Percentiles rank a stretch among this genome's conserved stretches.
Conservation (phyloP, 225 moss, liverwort and hornwort species). For the Lunularia cruciata region DNA sequence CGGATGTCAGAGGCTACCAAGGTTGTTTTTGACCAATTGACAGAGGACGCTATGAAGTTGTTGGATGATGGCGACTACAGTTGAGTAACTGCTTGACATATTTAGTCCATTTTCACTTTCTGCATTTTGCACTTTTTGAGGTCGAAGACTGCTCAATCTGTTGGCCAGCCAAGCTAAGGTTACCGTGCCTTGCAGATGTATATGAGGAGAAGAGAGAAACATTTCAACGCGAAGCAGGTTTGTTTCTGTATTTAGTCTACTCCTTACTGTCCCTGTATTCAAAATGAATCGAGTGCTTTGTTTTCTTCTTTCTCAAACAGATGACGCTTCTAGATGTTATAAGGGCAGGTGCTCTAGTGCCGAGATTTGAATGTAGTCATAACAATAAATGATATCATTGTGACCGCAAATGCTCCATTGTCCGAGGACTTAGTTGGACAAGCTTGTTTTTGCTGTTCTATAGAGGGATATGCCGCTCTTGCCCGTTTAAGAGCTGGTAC, state of each 20-base stretch:
- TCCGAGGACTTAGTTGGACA: slow-evolving; percentile 9
- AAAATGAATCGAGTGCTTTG: too few relatives aligned
- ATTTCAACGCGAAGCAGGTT: slow-evolving; percentile 84
- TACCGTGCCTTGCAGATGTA: slow-evolving; percentile 55
- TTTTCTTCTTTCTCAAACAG: too few relatives aligned
- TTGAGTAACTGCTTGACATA: slow-evolving; percentile 29
- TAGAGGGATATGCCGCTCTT: slow-evolving; percentile 87
- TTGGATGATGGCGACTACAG: slow-evolving; percentile 96
- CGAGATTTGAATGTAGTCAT: too few relatives aligned
- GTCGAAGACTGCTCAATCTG: neutral
- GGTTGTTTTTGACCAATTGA: slow-evolving; percentile 73
- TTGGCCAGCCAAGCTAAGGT: neutral
- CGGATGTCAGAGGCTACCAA: slow-evolving; percentile 73
- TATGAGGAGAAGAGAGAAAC: slow-evolving; percentile 83
- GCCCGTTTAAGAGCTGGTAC: slow-evolving; percentile 64
- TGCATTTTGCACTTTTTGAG: neutral
- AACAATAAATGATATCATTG: too few relatives aligned
- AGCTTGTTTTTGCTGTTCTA: neutral
- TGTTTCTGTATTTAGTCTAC: too few relatives aligned
- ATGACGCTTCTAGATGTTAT: too few relatives aligned
- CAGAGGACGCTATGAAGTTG: slow-evolving; percentile 95
- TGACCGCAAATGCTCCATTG: too few relatives aligned
- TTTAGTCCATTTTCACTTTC: neutral
- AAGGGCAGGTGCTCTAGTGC: too few relatives aligned
- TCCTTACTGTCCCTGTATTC: too few relatives aligned